phyloP scores from a whole-genome alignment of 768 basidiomycete genomes.

The Tricholomella constricta region DNA sequence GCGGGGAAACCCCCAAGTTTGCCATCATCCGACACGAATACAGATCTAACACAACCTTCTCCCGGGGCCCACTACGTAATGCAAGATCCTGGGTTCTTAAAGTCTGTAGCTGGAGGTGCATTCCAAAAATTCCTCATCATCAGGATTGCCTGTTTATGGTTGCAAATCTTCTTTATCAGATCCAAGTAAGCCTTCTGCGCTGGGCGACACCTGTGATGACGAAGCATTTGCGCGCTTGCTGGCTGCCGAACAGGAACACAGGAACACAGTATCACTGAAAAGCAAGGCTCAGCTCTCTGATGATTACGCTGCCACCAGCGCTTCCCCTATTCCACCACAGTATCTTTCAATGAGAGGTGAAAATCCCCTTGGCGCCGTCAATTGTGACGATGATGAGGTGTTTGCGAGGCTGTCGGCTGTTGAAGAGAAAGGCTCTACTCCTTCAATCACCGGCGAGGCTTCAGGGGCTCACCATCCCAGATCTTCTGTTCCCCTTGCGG shows the following conservation, averaged over 20 bases:
- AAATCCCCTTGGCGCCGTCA: constrained; percentile 7
- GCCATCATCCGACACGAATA: not conserved
- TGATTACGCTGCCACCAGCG: not conserved
- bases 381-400: constrained; percentile 41
- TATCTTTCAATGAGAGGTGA: not conserved
- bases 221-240: constrained; percentile 29
- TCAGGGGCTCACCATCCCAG: not conserved
- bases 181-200: not conserved
- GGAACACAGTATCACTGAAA: not conserved
- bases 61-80: not conserved
- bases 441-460: not conserved
- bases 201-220: constrained; percentile 17
- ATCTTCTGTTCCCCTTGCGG: not conserved
- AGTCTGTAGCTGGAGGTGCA: too few species aligned
- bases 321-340: not conserved
- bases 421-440: constrained; percentile 29
- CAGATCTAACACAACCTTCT: not conserved
- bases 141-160: not conserved
- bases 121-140: not conserved
- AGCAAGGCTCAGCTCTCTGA: not conserved
- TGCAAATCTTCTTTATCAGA: not conserved
- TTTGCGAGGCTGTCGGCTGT: constrained; percentile 40
- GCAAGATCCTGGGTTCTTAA: too few species aligned
- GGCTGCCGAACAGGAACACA: constrained; percentile 13
- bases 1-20: not conserved